Conservation (phyloP, 345 rosid species). For the Lumnitzera racemosa region DNA sequence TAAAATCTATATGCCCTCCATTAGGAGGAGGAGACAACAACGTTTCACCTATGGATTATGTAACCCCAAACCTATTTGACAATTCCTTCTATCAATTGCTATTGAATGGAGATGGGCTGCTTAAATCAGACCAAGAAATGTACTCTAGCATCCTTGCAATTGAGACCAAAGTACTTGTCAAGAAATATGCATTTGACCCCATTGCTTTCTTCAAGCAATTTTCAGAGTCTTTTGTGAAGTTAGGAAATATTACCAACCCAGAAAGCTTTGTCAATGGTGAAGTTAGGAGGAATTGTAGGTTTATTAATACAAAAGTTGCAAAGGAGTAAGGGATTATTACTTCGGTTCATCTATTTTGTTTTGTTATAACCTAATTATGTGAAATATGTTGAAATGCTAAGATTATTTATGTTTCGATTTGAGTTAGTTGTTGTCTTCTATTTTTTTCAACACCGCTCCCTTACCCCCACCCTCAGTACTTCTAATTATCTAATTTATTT, state of each 20-base stretch:
- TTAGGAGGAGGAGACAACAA: constrained; percentile 47
- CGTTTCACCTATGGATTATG: constrained; percentile 55
- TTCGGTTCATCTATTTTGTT: not conserved
- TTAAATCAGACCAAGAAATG: constrained; percentile 81
- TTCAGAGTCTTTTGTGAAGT: constrained; percentile 79
- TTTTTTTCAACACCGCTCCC: no score
- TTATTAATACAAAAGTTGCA: constrained; percentile 39
- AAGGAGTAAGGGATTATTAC: no score
- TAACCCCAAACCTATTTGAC: constrained; percentile 70
- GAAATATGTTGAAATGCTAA: no score
- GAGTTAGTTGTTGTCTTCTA: no score
- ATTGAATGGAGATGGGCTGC: constrained; percentile 61
- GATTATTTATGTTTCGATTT: no score
- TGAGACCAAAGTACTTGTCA: constrained; percentile 52
- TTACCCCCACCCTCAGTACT: no score
- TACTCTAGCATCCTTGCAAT: constrained; percentile 61
- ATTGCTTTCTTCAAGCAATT: constrained; percentile 73
- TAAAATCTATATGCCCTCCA: constrained; percentile 51
- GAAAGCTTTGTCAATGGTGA: constrained; percentile 64
- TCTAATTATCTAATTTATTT: no score
- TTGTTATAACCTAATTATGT: not conserved
- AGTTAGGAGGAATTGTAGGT: constrained; percentile 75
- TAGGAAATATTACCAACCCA: constrained; percentile 70
- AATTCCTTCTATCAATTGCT: constrained; percentile 58
- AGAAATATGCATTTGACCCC: constrained; percentile 55